A percentile compares a stretch with the other conserved stretches of the same genome.
Evolutionary conservation across 163 green algal genomes (phyloP).

Genomic region (Scenedesmus sp.): DNA sequence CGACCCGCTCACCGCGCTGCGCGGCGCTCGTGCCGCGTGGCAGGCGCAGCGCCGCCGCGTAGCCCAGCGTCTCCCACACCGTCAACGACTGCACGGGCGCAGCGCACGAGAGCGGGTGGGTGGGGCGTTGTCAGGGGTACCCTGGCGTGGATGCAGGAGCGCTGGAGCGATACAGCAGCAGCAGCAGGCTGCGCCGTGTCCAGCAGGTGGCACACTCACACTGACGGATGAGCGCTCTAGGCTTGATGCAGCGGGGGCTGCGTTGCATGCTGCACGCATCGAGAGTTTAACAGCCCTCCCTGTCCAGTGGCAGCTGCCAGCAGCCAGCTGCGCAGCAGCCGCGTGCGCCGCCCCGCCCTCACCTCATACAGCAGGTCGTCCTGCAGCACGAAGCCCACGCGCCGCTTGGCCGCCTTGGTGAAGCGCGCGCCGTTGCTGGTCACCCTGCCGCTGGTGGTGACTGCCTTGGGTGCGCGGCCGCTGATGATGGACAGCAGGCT

Average conservation of each 20-base stretch:
- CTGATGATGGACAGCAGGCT: conserved; percentile 87
- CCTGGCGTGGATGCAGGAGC: no score
- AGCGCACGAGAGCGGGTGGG: not conserved
- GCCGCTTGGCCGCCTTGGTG: conserved; percentile 63
- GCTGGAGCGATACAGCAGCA: no score
- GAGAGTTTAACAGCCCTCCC: no score
- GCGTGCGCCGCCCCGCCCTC: not conserved
- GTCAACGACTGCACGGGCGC: conserved; percentile 73
- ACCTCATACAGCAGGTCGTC: conserved; percentile 62
- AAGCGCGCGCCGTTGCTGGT: conserved; percentile 69
- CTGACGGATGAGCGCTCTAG: no score
- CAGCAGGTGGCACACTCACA: no score
- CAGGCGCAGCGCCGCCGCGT: conserved; percentile 92
- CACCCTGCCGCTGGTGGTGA: conserved; percentile 52
- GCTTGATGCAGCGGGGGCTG: no score
- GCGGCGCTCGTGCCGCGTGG: conserved; percentile 74
- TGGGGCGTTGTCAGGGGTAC: no score
- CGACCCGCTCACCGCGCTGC: conserved; percentile 73
- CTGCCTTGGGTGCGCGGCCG: conserved; percentile 61
- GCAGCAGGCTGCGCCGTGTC: no score
- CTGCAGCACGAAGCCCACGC: conserved; percentile 77
- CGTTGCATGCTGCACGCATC: no score
- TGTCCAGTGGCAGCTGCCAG: not conserved
- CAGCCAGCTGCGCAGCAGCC: not conserved
- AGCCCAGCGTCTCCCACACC: conserved; percentile 94